Conservation (phyloP, 202 grass and related monocot species). For the Setaria italica region DNA sequence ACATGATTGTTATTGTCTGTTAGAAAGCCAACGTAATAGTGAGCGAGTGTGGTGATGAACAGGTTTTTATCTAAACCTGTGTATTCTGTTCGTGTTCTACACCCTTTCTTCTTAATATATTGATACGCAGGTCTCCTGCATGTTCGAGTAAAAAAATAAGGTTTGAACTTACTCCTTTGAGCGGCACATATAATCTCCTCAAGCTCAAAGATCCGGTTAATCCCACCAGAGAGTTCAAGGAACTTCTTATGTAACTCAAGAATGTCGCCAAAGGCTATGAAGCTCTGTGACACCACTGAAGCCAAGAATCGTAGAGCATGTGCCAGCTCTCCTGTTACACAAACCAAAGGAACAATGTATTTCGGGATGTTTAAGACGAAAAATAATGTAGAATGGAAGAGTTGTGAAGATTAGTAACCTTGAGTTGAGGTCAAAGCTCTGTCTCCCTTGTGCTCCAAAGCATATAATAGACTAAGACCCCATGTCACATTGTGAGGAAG, state of each 20-base stretch:
- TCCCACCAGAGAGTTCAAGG: slow-evolving; percentile 96
- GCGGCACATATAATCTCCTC: slow-evolving; percentile 77
- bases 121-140: too few relatives aligned
- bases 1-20: not conserved
- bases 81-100: too few relatives aligned
- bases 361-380: slow-evolving; percentile 21
- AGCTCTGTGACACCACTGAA: slow-evolving; percentile 98
- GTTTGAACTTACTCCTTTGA: slow-evolving; percentile 70
- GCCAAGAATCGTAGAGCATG: slow-evolving; percentile 97
- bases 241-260: slow-evolving; percentile 95
- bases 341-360: slow-evolving; percentile 37
- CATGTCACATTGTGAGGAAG: slow-evolving; percentile 99
- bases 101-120: too few relatives aligned
- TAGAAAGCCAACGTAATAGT: too few relatives aligned
- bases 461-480: slow-evolving; percentile 96
- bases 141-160: too few relatives aligned
- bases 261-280: slow-evolving; percentile 97
- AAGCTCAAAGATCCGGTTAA: slow-evolving; percentile 95
- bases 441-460: slow-evolving; percentile 96
- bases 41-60: too few relatives aligned
- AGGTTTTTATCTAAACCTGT: too few relatives aligned
- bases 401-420: slow-evolving; percentile 62
- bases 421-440: slow-evolving; percentile 88
- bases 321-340: slow-evolving; percentile 82
- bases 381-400: slow-evolving; percentile 28